Conservation (phyloP, 2,329 filamentous ascomycete species). For the Neofusicoccum laricinum region DNA sequence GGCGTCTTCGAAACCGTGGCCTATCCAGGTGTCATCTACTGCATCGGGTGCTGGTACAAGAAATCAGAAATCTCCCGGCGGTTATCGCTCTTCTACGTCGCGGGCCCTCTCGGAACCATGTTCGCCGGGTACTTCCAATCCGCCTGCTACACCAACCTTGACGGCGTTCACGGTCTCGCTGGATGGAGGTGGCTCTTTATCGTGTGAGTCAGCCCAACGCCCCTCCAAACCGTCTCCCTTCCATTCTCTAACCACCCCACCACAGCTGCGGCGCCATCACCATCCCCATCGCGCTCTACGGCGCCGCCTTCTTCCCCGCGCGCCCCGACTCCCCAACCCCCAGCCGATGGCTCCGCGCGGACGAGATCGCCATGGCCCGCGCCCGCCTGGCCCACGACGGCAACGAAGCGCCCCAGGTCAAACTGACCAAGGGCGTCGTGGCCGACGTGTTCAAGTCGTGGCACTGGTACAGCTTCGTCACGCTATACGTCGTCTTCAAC, state of each 20-base stretch:
- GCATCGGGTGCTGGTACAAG: constrained; percentile 21
- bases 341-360: background rate
- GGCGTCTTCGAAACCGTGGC: constrained; percentile 11
- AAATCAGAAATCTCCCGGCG: constrained; percentile 19
- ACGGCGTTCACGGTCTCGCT: constrained; percentile 19
- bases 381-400: background rate
- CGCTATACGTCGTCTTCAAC: constrained; percentile 4
- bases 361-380: background rate
- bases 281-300: constrained; percentile 26
- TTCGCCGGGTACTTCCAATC: constrained; percentile 18
- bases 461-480: background rate
- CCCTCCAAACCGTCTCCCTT: accelerated
- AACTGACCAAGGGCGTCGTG: background rate
- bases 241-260: background rate
- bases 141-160: constrained; percentile 21
- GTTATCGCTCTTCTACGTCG: constrained; percentile 18
- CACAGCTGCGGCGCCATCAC: constrained; percentile 20
- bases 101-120: constrained; percentile 14
- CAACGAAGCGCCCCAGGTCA: background rate
- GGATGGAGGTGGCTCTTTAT: constrained; percentile 9
- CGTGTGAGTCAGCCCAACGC: background rate
- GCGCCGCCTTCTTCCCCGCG: constrained; percentile 24
- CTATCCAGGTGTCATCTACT: constrained; percentile 20
- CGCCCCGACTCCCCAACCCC: background rate
- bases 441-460: background rate